Evolutionary conservation across 2,329 filamentous ascomycete species (phyloP).

Genomic region (Boeremia exigua): DNA sequence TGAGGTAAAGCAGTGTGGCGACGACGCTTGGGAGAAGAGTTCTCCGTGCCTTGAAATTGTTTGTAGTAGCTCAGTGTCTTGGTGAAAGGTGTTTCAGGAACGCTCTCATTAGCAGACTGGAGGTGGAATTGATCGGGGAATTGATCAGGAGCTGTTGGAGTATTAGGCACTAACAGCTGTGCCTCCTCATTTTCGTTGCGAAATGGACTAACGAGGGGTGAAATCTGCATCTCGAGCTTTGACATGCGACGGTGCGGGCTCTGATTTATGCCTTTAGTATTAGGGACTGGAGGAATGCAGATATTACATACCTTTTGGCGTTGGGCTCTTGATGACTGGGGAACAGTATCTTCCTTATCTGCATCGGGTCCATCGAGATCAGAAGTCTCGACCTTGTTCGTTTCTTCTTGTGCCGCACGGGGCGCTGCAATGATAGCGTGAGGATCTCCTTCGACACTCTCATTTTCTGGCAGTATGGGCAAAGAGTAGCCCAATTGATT

Average conservation of each 20-base stretch:
- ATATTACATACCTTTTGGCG: background rate
- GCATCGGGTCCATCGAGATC: background rate
- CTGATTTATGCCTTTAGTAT: background rate
- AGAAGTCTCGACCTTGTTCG: background rate
- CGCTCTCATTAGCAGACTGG: constrained; percentile 7
- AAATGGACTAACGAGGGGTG: background rate
- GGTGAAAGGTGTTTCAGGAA: constrained; percentile 23
- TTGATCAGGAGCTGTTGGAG: background rate
- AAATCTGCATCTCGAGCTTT: background rate
- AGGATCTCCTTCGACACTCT: background rate
- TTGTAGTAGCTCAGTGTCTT: constrained; percentile 29
- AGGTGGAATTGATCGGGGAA: constrained; percentile 12
- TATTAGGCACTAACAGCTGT: background rate
- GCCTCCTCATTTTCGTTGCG: background rate
- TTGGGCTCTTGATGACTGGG: background rate
- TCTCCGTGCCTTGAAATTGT: constrained; percentile 19
- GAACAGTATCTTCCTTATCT: background rate
- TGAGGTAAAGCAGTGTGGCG: constrained; percentile 30
- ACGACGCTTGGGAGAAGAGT: constrained; percentile 20
- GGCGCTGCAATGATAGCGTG: background rate
- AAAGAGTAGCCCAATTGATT: too few species aligned
- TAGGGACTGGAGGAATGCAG: background rate
- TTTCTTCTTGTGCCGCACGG: background rate
- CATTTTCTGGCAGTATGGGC: too few species aligned
- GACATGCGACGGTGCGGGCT: background rate